phyloP scores from a whole-genome alignment of 495 filamentous ascomycete genomes.

The Aspergillus egyptiacus region DNA sequence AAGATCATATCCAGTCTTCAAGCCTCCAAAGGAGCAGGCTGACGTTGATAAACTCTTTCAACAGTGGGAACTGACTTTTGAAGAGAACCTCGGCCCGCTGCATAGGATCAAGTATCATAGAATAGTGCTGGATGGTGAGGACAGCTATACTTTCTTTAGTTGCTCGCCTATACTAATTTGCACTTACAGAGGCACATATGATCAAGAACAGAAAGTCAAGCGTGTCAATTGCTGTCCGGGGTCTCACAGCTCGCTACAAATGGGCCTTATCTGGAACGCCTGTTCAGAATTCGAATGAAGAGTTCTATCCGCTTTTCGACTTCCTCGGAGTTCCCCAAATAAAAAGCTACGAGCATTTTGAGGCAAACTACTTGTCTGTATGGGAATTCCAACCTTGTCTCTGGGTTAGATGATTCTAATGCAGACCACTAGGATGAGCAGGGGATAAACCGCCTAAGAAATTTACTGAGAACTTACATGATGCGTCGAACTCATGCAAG shows the following conservation, averaged over 20 bases:
- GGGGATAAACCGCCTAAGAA: conserved; percentile 27
- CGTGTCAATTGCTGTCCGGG: conserved; percentile 49
- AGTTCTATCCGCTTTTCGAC: conserved; percentile 57
- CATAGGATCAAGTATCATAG: conserved; percentile 48
- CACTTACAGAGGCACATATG: conserved; percentile 39
- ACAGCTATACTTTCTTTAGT: neutral
- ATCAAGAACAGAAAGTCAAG: conserved; percentile 54
- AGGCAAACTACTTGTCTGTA: conserved; percentile 41
- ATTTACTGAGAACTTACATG: conserved; percentile 43
- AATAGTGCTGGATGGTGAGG: conserved; percentile 53
- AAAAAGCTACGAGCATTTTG: conserved; percentile 39
- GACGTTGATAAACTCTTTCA: conserved; percentile 23
- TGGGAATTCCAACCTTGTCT: neutral
- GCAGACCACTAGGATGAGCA: conserved; percentile 15
- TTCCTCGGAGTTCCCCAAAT: conserved; percentile 49
- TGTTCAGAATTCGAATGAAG: conserved; percentile 32
- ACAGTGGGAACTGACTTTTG: conserved; percentile 32
- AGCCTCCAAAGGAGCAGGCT: conserved; percentile 21
- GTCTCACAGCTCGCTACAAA: conserved; percentile 44
- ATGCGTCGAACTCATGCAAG: conserved; percentile 48
- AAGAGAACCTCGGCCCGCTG: conserved; percentile 34
- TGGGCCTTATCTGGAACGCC: conserved; percentile 63
- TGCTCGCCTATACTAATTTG: neutral
- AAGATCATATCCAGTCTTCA: conserved; percentile 40
- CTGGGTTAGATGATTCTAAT: neutral